Conservation (phyloP, 2,329 filamentous ascomycete genomes). For the Arthrobotrys megalospora region DNA sequence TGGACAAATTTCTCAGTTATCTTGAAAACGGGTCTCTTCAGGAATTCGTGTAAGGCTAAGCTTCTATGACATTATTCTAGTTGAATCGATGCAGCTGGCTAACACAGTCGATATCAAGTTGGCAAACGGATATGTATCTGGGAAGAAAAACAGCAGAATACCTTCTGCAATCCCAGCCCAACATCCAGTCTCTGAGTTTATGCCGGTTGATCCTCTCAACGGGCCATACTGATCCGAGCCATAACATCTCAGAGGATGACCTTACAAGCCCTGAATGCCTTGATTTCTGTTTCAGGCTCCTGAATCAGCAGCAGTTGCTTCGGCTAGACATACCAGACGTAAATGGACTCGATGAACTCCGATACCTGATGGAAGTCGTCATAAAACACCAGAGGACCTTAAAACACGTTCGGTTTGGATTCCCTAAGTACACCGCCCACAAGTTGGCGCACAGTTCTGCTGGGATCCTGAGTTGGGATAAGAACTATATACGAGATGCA, state of each 20-base stretch:
- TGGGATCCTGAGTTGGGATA: background rate
- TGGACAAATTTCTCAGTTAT: constrained; percentile 12
- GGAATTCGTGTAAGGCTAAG: constrained; percentile 19
- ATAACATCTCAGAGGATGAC: background rate
- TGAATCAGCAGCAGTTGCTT: background rate
- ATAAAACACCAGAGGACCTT: constrained; percentile 9
- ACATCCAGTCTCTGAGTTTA: constrained; percentile 5
- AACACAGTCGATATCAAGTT: background rate
- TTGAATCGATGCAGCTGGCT: background rate
- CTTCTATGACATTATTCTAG: background rate
- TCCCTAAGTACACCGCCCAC: background rate
- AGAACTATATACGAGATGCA: background rate
- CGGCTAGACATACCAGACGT: constrained; percentile 4
- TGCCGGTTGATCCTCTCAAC: background rate
- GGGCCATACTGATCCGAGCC: background rate
- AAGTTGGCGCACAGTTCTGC: background rate
- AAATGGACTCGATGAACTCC: background rate
- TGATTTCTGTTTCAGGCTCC: background rate
- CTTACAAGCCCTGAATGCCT: background rate
- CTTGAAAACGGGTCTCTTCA: constrained; percentile 10
- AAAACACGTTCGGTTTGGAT: constrained; percentile 11
- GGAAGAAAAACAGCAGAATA: background rate
- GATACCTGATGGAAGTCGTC: background rate
- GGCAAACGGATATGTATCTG: constrained; percentile 22
- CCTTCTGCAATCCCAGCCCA: constrained; percentile 1